A percentile compares a stretch with the other conserved stretches of the same genome.
Conservation (phyloP, 176 grass and related monocot species). For the maize (Zea mays) region DNA sequence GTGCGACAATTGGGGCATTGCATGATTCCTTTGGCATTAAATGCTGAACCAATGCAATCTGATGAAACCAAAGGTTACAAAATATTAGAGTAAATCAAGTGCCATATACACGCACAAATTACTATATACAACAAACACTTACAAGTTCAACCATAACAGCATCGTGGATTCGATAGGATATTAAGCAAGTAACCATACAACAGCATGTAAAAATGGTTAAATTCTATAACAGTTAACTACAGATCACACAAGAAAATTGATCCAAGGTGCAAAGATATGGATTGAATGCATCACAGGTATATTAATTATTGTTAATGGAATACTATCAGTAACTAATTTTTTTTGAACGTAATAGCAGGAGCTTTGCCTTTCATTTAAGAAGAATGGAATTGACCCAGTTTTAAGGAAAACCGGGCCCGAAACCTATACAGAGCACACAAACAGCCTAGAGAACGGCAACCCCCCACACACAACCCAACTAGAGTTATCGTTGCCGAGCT, state of each 20-base stretch:
- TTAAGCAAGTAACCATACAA: conserved; percentile 1
- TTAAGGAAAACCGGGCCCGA: no score
- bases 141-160: conserved; percentile 13
- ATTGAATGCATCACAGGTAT: conserved; percentile 2
- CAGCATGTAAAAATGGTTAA: neutral
- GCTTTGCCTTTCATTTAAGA: no score
- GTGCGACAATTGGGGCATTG: conserved; percentile 89
- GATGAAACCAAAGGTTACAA: conserved; percentile 41
- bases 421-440: no score
- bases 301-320: neutral
- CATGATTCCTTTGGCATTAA: conserved; percentile 90
- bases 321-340: neutral
- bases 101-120: conserved; percentile 4
- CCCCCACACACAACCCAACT: no score
- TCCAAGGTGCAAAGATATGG: neutral
- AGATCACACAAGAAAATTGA: neutral
- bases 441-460: no score
- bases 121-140: neutral
- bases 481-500: no score
- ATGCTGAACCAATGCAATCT: conserved; percentile 96
- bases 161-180: neutral
- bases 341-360: no score
- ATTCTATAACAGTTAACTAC: neutral
- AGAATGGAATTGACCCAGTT: no score
- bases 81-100: conserved; percentile 24